A percentile compares a stretch with the other conserved stretches of the same genome.
Conservation (phyloP, 2,329 filamentous ascomycete species). For the Hypoxylon sp. region DNA sequence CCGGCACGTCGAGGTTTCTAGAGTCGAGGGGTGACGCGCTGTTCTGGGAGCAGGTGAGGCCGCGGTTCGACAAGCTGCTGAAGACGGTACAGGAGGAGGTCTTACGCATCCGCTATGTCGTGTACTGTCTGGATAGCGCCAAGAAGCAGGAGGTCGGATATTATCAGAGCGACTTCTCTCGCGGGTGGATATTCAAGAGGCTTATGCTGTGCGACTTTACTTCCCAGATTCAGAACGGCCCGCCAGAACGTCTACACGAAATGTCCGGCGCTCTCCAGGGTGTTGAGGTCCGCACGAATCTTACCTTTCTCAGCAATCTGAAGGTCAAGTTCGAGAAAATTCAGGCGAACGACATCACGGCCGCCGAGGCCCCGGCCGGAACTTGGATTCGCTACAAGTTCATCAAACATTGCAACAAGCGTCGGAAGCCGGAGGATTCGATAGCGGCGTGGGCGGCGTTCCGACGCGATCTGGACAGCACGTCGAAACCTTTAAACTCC, state of each 20-base stretch:
- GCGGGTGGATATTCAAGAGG: neutral
- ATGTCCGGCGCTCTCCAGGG: conserved; percentile 20
- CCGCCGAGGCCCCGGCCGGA: neutral
- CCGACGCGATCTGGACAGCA: conserved; percentile 13
- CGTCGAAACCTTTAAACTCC: neutral
- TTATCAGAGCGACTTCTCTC: neutral
- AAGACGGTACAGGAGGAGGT: conserved; percentile 14
- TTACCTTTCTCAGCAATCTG: neutral
- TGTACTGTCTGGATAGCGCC: conserved; percentile 6
- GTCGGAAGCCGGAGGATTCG: neutral
- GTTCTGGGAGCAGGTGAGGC: conserved; percentile 5
- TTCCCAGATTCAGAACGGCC: neutral
- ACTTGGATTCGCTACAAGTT: conserved; percentile 15
- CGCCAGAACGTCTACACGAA: neutral
- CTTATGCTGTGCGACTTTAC: neutral
- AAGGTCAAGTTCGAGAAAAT: neutral
- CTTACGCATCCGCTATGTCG: conserved; percentile 10
- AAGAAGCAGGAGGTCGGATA: neutral
- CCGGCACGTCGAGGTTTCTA: neutral
- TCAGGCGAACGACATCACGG: neutral
- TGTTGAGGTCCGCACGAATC: neutral
- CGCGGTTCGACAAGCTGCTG: conserved; percentile 4
- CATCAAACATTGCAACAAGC: conserved; percentile 14
- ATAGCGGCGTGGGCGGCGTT: conserved; percentile 20
- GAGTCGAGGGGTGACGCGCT: neutral